Percentiles rank a stretch among this genome's conserved stretches.
These are phyloP conservation scores for Polytrichum formosum DNA, from an alignment of 225 moss, liverwort and hornwort genomes.

Conservation along the genomic window DNA sequence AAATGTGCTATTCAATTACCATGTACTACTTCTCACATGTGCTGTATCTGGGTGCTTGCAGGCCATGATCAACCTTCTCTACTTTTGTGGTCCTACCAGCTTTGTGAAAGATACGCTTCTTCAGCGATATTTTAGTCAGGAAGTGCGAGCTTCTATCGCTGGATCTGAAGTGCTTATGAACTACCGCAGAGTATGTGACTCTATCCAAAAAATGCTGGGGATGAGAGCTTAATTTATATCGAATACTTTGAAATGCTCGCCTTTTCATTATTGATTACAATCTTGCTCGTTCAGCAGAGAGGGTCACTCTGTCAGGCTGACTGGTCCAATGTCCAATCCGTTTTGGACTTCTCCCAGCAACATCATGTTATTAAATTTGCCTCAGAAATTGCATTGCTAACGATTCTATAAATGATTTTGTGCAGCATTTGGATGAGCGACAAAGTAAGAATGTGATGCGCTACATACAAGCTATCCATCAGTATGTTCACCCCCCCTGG, in stretches of 20 bases:
- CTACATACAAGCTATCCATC: conserved; percentile 74
- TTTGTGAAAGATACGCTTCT: conserved; percentile 51
- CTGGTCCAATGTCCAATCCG: too few relatives aligned
- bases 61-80: conserved; percentile 52
- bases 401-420: not conserved
- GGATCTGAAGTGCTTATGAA: conserved; percentile 44
- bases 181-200: conserved; percentile 48
- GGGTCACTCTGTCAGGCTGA: too few relatives aligned
- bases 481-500: conserved; percentile 26
- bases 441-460: conserved; percentile 47
- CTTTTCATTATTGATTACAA: too few relatives aligned
- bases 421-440: conserved; percentile 61
- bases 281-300: too few relatives aligned
- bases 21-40: not conserved
- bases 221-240: too few relatives aligned
- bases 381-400: not conserved
- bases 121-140: conserved; percentile 48
- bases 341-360: too few relatives aligned
- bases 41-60: conserved; percentile 1
- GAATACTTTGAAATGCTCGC: too few relatives aligned
- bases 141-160: conserved; percentile 34
- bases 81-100: conserved; percentile 41
- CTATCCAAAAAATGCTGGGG: too few relatives aligned
- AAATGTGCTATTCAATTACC: too few relatives aligned
- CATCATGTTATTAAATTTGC: too few relatives aligned